Percentiles rank a stretch among this genome's conserved stretches.
Evolutionary conservation across 441 rosid species (phyloP).

Genomic region (Metrosideros polymorpha): DNA sequence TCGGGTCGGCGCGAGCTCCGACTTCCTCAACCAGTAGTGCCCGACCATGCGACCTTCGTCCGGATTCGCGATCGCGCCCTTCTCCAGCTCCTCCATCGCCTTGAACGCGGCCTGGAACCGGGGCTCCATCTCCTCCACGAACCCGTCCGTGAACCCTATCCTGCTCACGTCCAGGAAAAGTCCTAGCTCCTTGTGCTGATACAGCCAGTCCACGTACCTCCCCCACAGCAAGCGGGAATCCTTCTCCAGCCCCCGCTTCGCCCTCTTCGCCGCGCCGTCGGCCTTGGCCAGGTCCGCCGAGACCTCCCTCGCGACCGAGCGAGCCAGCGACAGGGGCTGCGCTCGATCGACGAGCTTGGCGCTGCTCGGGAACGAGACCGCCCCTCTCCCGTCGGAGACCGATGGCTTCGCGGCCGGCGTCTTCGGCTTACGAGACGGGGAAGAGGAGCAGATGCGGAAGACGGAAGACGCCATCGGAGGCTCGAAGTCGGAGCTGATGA

Average conservation of each 20-base stretch:
- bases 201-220: constrained; percentile 85
- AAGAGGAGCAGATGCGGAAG: constrained; percentile 50
- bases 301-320: constrained; percentile 48
- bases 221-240: constrained; percentile 59
- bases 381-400: constrained; percentile 10
- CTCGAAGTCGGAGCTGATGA: not conserved
- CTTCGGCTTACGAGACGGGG: constrained; percentile 7
- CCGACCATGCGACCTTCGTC: constrained; percentile 99
- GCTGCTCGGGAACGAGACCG: constrained; percentile 15
- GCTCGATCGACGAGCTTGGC: constrained; percentile 14
- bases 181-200: constrained; percentile 89
- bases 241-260: constrained; percentile 42
- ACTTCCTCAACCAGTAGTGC: constrained; percentile 84
- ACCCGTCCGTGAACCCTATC: constrained; percentile 75
- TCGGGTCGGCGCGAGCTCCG: constrained; percentile 55
- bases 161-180: constrained; percentile 78
- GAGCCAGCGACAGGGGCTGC: constrained; percentile 9
- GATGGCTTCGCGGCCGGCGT: constrained; percentile 7
- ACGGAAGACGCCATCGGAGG: constrained; percentile 53
- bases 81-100: constrained; percentile 82
- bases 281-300: constrained; percentile 29
- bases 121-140: constrained; percentile 66
- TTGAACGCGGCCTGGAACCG: constrained; percentile 56
- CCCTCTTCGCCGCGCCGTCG: constrained; percentile 12
- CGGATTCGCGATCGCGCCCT: constrained; percentile 93